phyloP scores from a whole-genome alignment of 805 yeast genomes.

The Teunomyces aglyptinius region DNA sequence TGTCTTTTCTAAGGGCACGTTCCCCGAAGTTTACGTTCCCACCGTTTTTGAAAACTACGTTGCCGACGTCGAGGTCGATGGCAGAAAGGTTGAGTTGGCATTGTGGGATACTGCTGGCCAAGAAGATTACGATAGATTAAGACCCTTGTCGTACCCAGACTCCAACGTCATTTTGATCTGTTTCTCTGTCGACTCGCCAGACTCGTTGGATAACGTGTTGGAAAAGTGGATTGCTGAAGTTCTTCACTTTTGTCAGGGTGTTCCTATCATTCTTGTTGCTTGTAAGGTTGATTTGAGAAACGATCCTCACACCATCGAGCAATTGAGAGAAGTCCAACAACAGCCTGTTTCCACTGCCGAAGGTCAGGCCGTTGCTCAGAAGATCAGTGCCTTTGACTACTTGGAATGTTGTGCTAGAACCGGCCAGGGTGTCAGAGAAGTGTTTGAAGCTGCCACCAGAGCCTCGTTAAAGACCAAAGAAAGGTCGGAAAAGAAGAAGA shows the following conservation, averaged over 20 bases:
- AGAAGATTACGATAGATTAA: conserved; percentile 72
- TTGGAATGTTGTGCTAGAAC: conserved; percentile 38
- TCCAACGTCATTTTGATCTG: conserved; percentile 38
- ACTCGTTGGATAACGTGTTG: conserved; percentile 31
- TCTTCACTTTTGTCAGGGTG: conserved; percentile 35
- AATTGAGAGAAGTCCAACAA: conserved; percentile 21
- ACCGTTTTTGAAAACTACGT: conserved; percentile 93
- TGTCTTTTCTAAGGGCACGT: conserved; percentile 30
- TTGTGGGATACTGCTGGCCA: conserved; percentile 73
- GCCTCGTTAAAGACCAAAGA: conserved; percentile 30
- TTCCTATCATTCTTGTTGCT: conserved; percentile 35
- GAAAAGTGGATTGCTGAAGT: conserved; percentile 46
- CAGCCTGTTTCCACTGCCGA: conserved; percentile 24
- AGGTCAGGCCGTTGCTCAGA: conserved; percentile 28
- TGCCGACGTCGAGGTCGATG: conserved; percentile 77
- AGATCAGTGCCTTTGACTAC: conserved; percentile 30
- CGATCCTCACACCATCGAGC: conserved; percentile 26
- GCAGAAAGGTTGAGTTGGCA: conserved; percentile 50
- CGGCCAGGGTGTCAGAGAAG: conserved; percentile 31
- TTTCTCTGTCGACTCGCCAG: conserved; percentile 33
- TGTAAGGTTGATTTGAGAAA: conserved; percentile 35
- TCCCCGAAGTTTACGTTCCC: conserved; percentile 31
- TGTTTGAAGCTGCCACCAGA: conserved; percentile 29
- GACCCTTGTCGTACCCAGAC: conserved; percentile 43
- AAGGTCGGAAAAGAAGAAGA: conserved; percentile 28